phyloP scores from a whole-genome alignment of 768 basidiomycete genomes.

The Suillus fuscotomentosus region DNA sequence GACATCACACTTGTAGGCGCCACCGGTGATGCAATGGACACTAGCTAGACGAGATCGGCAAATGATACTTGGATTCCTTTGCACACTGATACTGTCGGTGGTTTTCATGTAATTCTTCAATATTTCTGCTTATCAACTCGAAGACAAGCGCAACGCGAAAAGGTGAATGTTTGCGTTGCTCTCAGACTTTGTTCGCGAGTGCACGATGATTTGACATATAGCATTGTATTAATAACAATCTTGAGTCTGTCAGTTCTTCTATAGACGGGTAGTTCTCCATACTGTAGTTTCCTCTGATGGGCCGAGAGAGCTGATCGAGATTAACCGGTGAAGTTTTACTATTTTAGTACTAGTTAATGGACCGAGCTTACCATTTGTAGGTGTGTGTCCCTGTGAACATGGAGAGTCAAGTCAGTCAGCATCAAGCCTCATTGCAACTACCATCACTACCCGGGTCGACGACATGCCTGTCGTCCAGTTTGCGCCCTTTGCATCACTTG shows the following conservation, averaged over 20 bases:
- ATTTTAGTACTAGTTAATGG: neutral
- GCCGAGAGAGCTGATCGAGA: neutral
- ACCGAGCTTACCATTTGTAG: slow-evolving; percentile 1
- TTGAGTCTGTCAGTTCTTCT: neutral
- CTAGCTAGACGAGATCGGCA: slow-evolving; percentile 44
- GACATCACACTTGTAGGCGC: slow-evolving; percentile 48
- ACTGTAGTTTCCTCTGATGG: neutral
- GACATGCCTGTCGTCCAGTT: slow-evolving; percentile 76
- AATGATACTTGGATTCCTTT: slow-evolving; percentile 2
- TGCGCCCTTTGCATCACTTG: slow-evolving; percentile 80
- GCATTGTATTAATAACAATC: neutral
- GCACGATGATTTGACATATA: neutral
- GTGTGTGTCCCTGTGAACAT: neutral
- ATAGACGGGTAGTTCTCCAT: neutral
- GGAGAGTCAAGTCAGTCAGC: neutral
- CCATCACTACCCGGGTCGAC: slow-evolving; percentile 4
- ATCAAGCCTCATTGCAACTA: slow-evolving; percentile 1
- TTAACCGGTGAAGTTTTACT: neutral
- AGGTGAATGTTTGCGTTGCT: neutral
- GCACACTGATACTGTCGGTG: neutral
- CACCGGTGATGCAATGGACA: slow-evolving; percentile 76
- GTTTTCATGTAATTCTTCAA: neutral
- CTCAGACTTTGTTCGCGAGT: neutral
- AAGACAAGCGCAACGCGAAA: neutral
- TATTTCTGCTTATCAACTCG: neutral